Base-by-base conservation (phyloP, 75 land plant genomes). In the Pinus taeda region DNA sequence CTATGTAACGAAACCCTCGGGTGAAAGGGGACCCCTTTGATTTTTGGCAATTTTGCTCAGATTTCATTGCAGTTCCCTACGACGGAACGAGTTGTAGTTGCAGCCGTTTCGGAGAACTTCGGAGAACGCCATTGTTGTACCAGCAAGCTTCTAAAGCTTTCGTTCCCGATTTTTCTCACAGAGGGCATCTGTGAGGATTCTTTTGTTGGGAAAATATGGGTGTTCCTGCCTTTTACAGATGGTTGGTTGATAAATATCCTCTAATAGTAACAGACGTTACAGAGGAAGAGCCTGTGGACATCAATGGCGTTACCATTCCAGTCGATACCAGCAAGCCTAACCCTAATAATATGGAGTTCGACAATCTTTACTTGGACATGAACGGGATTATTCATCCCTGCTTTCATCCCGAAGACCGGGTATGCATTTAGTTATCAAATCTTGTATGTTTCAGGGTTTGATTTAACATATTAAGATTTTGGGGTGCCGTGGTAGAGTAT, bases 321-420 rank as follows among this genome's bases (percentile, higher is more conserved):
- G 83, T 93, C 15, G 96, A 93, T 76, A 91, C 90, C 4, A 91
- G 85, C 60, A 89, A 92, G 60, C 90, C 94, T 9, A 93, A 93
- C 78, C 96, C 96, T 53, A 93, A 93, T 76, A 65, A 75, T 2
- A 9, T 90, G 75, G 96, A 93, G 78, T 92, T 78, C 72, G 96
- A 92, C 58, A 93, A 93, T 73, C 85, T 93, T 49, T 93, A 93
- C 65, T 84, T 93, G 53, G 96, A 93, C 76, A 93, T 92, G 94
- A 93, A 93, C 60, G 92, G 90, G 20, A 93, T 93, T 71, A 93
- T 93, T 75, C 96, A 93, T 78, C 96, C 94, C n/a, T 93, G 94
- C 74, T 93, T 93, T 57, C 96, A 93, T 57, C 96, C 96, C 20
- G 94, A 92, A 73, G 92, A 91, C 57, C 62, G 84, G 75, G 96